Conservation (phyloP, 176 grass and related monocot genomes). For the Juncus effusus region DNA sequence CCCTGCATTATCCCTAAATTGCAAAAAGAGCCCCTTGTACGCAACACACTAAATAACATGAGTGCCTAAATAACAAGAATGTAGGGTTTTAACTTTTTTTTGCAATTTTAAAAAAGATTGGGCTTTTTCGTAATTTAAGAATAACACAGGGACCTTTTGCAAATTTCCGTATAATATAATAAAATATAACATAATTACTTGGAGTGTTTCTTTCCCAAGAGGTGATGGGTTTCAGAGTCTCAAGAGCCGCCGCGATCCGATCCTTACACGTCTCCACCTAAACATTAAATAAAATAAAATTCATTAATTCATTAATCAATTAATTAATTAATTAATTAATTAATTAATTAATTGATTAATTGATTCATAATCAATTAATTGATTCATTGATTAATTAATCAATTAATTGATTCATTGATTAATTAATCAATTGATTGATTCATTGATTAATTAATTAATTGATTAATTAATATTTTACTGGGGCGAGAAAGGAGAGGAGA, state of each 20-base stretch:
- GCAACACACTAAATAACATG: too few relatives aligned
- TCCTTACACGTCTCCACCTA: conserved; percentile 89
- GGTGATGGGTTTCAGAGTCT: conserved; percentile 72
- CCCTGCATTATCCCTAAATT: too few relatives aligned
- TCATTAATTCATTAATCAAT: conserved; percentile 1
- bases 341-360: not conserved
- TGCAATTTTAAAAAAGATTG: too few relatives aligned
- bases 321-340: conserved; percentile 9
- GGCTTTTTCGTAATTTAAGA: too few relatives aligned
- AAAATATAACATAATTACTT: not conserved
- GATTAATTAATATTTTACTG: conserved; percentile 41
- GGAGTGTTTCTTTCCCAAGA: conserved; percentile 76
- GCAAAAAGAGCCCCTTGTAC: too few relatives aligned
- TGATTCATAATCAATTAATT: too few relatives aligned
- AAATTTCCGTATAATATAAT: too few relatives aligned
- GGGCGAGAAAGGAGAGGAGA: conserved; percentile 84
- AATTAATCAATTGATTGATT: conserved; percentile 12
- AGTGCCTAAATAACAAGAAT: too few relatives aligned
- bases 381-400: conserved; percentile 5
- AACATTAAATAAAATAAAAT: conserved; percentile 8
- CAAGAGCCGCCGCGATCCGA: conserved; percentile 61
- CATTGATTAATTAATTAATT: conserved; percentile 15
- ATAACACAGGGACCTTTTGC: too few relatives aligned
- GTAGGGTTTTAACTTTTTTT: too few relatives aligned
- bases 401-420: not conserved